Conservation (phyloP, 345 rosid species). For the Murraya koenigii region DNA sequence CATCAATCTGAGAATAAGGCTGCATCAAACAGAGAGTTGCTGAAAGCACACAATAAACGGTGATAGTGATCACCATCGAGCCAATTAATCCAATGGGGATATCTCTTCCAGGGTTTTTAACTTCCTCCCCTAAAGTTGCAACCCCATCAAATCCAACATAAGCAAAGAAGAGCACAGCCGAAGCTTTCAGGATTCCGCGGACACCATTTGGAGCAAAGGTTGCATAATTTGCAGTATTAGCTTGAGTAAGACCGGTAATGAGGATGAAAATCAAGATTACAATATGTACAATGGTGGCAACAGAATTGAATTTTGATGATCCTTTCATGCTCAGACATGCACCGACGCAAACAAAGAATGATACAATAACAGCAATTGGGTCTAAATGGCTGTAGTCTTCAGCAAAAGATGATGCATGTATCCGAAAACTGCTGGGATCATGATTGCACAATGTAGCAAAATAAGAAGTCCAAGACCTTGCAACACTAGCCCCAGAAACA, state of each 20-base stretch:
- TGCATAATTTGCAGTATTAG: conserved; percentile 33
- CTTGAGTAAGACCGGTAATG: conserved; percentile 44
- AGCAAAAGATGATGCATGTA: conserved; percentile 33
- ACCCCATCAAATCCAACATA: conserved; percentile 64
- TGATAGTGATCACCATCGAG: conserved; percentile 44
- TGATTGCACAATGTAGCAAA: conserved; percentile 73
- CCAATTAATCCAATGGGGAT: conserved; percentile 65
- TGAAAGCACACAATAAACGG: conserved; percentile 47
- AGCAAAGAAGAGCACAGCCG: conserved; percentile 63
- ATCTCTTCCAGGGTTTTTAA: conserved; percentile 58
- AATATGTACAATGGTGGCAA: conserved; percentile 48
- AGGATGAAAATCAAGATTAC: conserved; percentile 48
- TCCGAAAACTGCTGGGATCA: conserved; percentile 45
- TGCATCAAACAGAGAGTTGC: conserved; percentile 49
- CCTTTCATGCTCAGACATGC: conserved; percentile 52
- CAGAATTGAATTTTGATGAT: conserved; percentile 57
- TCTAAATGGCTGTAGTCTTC: conserved; percentile 45
- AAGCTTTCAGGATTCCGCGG: conserved; percentile 45
- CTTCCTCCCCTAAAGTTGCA: conserved; percentile 65
- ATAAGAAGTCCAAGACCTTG: conserved; percentile 84
- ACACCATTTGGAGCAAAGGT: conserved; percentile 50
- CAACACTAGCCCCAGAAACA: conserved; percentile 72
- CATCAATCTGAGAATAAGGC: conserved; percentile 42
- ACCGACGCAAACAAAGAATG: conserved; percentile 22
- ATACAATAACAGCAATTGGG: conserved; percentile 47